A percentile compares a stretch with the other conserved stretches of the same genome.
Evolutionary conservation across 768 basidiomycete genomes (phyloP).

Genomic region (Kwoniella sp.): DNA sequence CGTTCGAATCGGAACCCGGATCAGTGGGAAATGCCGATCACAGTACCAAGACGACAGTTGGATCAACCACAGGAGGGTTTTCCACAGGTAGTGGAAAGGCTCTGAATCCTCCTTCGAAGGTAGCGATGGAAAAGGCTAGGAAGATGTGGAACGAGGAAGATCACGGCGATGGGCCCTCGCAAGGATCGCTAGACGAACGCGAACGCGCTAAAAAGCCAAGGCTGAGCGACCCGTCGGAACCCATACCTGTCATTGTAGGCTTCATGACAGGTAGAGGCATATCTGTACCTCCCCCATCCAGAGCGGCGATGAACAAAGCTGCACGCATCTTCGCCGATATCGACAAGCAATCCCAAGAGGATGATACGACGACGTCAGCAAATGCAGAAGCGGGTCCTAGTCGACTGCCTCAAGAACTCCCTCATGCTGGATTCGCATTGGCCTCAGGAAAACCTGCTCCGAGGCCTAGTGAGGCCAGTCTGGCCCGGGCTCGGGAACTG

Average conservation of each 20-base stretch:
- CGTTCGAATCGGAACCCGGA: conserved; percentile 11
- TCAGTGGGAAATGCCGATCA: conserved; percentile 1
- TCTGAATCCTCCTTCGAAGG: conserved; percentile 17
- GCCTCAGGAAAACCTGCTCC: conserved; percentile 2
- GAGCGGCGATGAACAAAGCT: conserved; percentile 15
- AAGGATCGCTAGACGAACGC: background rate
- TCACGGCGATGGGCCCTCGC: background rate
- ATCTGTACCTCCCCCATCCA: conserved; percentile 30
- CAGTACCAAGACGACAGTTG: background rate
- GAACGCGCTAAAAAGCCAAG: conserved; percentile 18
- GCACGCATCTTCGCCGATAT: conserved; percentile 18
- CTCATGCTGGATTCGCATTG: background rate
- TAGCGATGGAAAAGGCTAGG: conserved; percentile 13
- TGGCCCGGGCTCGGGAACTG: background rate
- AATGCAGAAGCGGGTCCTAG: background rate
- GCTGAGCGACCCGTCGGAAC: conserved; percentile 10
- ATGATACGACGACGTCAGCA: no score
- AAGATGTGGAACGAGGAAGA: conserved; percentile 10
- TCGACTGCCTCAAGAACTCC: background rate
- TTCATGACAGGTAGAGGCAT: conserved; percentile 31
- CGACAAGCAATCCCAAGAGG: background rate
- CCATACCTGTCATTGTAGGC: conserved; percentile 3
- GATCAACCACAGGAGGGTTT: conserved; percentile 8
- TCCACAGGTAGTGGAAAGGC: conserved; percentile 17
- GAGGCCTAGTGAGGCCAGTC: background rate